Conservation (phyloP, 2,329 filamentous ascomycete genomes). For the Scedosporium dehoogii region DNA sequence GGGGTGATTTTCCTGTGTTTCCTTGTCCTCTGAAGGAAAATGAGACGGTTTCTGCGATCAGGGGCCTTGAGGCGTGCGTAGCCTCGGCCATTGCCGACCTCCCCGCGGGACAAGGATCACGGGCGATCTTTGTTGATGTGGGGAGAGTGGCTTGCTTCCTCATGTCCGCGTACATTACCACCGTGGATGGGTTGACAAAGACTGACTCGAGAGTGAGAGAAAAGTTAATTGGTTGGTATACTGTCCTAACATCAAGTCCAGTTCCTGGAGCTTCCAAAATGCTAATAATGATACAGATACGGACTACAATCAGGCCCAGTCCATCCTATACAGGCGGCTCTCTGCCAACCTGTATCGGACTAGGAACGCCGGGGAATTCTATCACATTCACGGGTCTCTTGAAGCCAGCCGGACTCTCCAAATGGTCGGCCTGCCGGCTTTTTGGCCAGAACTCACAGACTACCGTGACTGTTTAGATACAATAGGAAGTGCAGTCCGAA, state of each 20-base stretch:
- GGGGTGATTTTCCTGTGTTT: slow-evolving; percentile 22
- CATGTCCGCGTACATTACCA: slow-evolving; percentile 25
- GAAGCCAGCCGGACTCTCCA: slow-evolving; percentile 59
- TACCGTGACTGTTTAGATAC: slow-evolving; percentile 47
- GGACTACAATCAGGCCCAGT: slow-evolving; percentile 61
- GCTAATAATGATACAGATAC: slow-evolving; percentile 42
- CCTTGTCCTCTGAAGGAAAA: slow-evolving; percentile 31
- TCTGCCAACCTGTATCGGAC: slow-evolving; percentile 65
- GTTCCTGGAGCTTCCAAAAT: background rate
- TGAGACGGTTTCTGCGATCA: slow-evolving; percentile 35
- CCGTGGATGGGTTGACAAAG: slow-evolving; percentile 27
- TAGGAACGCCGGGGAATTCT: slow-evolving; percentile 55
- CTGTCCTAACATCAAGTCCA: slow-evolving; percentile 6
- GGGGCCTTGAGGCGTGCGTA: slow-evolving; percentile 49
- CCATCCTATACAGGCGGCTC: slow-evolving; percentile 59
- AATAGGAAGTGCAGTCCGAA: slow-evolving; percentile 49
- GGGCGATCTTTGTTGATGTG: slow-evolving; percentile 36
- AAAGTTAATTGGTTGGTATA: slow-evolving; percentile 18
- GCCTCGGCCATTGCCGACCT: slow-evolving; percentile 50
- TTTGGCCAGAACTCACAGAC: slow-evolving; percentile 49
- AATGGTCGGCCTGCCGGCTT: slow-evolving; percentile 59
- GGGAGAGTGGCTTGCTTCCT: slow-evolving; percentile 41
- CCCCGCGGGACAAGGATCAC: slow-evolving; percentile 27
- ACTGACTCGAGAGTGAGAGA: slow-evolving; percentile 23
- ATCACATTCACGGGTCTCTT: slow-evolving; percentile 66